A percentile compares a stretch with the other conserved stretches of the same genome.
phyloP scores from a whole-genome alignment of 2,329 filamentous ascomycete species.

The Xylaria polymorpha region DNA sequence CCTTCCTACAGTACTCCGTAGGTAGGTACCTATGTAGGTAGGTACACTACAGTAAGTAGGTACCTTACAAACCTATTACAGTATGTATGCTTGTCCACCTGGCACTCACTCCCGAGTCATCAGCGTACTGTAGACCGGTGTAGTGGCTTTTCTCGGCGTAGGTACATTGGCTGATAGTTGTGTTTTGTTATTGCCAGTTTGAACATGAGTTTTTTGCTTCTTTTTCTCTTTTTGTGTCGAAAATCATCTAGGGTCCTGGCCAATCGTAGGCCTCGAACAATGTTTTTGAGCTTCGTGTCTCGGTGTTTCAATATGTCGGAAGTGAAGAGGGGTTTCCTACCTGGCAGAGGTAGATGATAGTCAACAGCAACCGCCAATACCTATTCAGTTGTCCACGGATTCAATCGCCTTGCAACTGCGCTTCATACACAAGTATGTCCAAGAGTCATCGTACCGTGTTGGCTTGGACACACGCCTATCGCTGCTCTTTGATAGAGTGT shows the following conservation, averaged over 20 bases:
- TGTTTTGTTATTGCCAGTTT: background rate
- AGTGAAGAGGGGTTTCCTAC: background rate
- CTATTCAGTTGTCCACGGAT: background rate
- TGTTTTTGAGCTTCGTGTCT: conserved; percentile 4
- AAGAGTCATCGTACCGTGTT: background rate
- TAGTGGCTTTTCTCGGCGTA: conserved; percentile 20
- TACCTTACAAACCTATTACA: background rate
- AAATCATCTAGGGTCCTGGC: background rate
- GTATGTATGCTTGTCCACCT: background rate
- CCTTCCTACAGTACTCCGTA: no score
- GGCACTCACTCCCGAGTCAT: background rate
- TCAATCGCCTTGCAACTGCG: background rate
- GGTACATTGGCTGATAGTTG: conserved; percentile 11
- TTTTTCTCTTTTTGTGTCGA: background rate
- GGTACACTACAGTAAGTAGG: no score
- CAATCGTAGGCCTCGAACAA: background rate
- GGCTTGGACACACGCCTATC: background rate
- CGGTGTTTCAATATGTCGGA: conserved; percentile 3
- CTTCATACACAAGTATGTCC: background rate
- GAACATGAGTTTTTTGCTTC: background rate
- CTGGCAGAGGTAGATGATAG: background rate
- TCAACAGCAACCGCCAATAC: background rate
- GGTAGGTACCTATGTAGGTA: background rate
- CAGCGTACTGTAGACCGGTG: conserved; percentile 5
- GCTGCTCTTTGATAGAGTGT: background rate